These are phyloP conservation scores for Calonectria pteridis DNA, from an alignment of 2,329 filamentous ascomycete species.

Conservation along the genomic window DNA sequence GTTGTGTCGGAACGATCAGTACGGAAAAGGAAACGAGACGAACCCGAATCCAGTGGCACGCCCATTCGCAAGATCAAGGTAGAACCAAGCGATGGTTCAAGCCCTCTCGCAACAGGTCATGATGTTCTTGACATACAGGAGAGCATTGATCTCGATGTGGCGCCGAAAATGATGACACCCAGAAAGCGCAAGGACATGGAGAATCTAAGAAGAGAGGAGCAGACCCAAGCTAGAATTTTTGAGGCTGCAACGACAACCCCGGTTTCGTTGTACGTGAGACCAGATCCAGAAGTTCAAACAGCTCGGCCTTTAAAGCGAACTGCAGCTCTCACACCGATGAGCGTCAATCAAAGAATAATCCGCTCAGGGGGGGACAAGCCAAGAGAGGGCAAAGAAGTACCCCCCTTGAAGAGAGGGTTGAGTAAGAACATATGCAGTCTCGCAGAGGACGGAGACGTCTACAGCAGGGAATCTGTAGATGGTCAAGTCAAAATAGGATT, in stretches of 20 bases:
- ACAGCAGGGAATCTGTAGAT: conserved; percentile 34
- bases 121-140: conserved; percentile 58
- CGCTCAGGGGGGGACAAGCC: conserved; percentile 40
- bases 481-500: background rate
- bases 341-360: conserved; percentile 48
- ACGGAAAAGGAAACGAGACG: conserved; percentile 59
- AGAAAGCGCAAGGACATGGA: conserved; percentile 50
- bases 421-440: conserved; percentile 56
- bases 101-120: conserved; percentile 43
- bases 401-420: conserved; percentile 40
- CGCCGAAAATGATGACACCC: conserved; percentile 50
- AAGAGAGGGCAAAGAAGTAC: background rate
- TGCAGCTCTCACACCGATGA: conserved; percentile 53
- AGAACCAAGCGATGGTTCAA: conserved; percentile 50
- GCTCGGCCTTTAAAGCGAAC: conserved; percentile 33
- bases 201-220: conserved; percentile 23
- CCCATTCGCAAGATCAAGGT: conserved; percentile 55
- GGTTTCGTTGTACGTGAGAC: conserved; percentile 35
- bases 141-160: conserved; percentile 68
- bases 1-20: conserved; percentile 64
- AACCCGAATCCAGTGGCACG: conserved; percentile 36
- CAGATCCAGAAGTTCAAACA: conserved; percentile 34
- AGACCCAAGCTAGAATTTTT: conserved; percentile 24
- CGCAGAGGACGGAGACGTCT: conserved; percentile 62
- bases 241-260: conserved; percentile 30